These are phyloP conservation scores for Stentor roeselii DNA, from an alignment of 73 alveolate genomes.

Conservation along the genomic window DNA sequence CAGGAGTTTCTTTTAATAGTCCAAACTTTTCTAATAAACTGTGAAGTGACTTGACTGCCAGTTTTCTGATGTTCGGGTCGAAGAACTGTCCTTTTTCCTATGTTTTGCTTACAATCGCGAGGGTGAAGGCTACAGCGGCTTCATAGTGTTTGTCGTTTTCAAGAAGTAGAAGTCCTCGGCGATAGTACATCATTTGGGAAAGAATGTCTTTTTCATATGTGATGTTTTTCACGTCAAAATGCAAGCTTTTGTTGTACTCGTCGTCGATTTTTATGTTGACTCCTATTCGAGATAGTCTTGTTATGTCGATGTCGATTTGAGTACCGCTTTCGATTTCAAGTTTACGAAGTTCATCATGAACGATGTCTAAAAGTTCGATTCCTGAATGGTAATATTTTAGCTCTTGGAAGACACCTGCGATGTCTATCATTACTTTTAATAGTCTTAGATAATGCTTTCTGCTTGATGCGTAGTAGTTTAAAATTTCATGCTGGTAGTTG, in stretches of 20 bases:
- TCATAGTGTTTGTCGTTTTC: background rate
- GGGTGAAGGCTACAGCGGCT: conserved; percentile 2
- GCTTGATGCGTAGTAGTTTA: background rate
- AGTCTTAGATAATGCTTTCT: background rate
- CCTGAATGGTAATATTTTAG: conserved; percentile 21
- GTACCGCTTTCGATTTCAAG: background rate
- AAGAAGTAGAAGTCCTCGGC: background rate
- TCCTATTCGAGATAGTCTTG: background rate
- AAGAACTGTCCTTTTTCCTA: conserved; percentile 18
- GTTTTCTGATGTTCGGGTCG: conserved; percentile 21
- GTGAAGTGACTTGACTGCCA: background rate
- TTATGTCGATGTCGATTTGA: conserved; percentile 1
- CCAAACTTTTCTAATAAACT: background rate
- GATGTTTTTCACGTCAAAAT: background rate
- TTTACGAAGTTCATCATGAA: background rate
- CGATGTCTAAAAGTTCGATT: conserved; percentile 10
- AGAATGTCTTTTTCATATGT: conserved; percentile 6
- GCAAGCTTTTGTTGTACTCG: background rate
- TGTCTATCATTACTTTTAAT: background rate
- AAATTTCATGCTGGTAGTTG: background rate
- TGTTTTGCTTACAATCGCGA: background rate
- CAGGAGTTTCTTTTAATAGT: background rate
- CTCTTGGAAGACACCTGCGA: conserved; percentile 8
- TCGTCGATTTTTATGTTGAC: conserved; percentile 7
- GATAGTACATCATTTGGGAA: background rate